Evolutionary conservation across 371 early-diverging fungal genomes (phyloP), one percentile per base, ranked within the genome.

Genomic region (Blyttiomyces sp.): DNA sequence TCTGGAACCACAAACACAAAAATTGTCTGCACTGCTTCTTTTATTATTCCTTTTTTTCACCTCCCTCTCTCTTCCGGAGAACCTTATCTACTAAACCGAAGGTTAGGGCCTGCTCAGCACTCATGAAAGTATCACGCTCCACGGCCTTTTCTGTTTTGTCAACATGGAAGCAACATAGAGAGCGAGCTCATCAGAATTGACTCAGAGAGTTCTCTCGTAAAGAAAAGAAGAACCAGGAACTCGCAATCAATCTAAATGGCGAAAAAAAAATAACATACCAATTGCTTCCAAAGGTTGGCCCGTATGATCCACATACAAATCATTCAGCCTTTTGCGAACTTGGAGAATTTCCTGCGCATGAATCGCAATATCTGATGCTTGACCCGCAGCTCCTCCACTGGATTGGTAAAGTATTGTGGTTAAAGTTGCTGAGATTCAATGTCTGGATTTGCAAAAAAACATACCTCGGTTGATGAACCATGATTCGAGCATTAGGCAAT

Each of bases 321-420:
- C 62, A 69, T 98, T 98, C 33, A 96, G 72, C 11, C 89, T 76
- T 66, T 89, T 88, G n/a, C 95, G 80, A 0, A 91, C 86, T 32
- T 90, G 84, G 42, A 98, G 76, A 50, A 98, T 98, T 76, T 98
- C 97, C 19, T 91, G 77, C 3, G 97, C 97, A 63, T 96, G 96
- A 57, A 96, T 98, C 9, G 91, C 96, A 67, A 98, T 95, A 68
- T 98, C 98, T 43, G 90, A 86, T 2, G 98, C 98, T 74, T 95
- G 98, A 7, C 98, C 96, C 28, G 83, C 75, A n/a, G 95, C 94
- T 17, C 98, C 96, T 19, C 98, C 98, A 48, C 88, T 79, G 59
- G n/a, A 45, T 6, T 34, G 48, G 21, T 4, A 7, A 57, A 35
- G 7, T 17, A 34, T 46, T 33, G n/a, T 49, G 50, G 3, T 27